These are phyloP conservation scores for Lachnellula subtilissima DNA, from an alignment of 2,329 filamentous ascomycete species.

Conservation along the genomic window DNA sequence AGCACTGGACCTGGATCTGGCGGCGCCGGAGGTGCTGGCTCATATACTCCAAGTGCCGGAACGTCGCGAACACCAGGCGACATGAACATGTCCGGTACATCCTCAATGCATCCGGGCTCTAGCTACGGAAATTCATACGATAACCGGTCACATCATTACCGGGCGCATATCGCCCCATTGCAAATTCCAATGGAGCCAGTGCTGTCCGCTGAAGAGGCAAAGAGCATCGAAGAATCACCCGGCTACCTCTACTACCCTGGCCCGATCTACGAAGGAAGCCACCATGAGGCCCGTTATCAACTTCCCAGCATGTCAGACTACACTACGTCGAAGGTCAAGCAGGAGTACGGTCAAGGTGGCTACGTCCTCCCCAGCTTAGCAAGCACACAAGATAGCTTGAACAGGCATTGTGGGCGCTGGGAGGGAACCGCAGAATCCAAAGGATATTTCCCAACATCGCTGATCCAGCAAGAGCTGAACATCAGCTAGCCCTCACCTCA, in stretches of 20 bases:
- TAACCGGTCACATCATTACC: constrained; percentile 25
- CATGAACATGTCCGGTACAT: constrained; percentile 26
- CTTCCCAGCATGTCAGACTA: constrained; percentile 23
- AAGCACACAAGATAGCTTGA: constrained; percentile 17
- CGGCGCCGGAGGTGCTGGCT: constrained; percentile 24
- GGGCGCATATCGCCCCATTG: constrained; percentile 17
- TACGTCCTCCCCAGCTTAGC: constrained; percentile 26
- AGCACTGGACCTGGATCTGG: constrained; percentile 45
- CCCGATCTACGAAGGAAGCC: constrained; percentile 24
- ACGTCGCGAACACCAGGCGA: constrained; percentile 25
- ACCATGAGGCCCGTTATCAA: constrained; percentile 25
- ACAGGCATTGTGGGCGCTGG: constrained; percentile 30
- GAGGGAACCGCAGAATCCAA: constrained; percentile 26
- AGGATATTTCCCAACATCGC: constrained; percentile 28
- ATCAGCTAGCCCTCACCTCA: constrained; percentile 17
- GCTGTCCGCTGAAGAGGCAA: constrained; percentile 28
- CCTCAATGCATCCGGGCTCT: constrained; percentile 25
- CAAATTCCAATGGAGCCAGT: constrained; percentile 31
- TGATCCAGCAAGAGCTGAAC: constrained; percentile 30
- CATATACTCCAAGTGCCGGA: constrained; percentile 24
- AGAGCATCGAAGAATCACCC: constrained; percentile 25
- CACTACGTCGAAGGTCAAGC: constrained; percentile 25
- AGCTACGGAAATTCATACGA: constrained; percentile 26
- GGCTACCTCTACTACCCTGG: constrained; percentile 31
- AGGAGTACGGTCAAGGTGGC: constrained; percentile 20